These are phyloP conservation scores for Silene coronaria DNA, from an alignment of 179 eudicot genomes.

Conservation along the genomic window DNA sequence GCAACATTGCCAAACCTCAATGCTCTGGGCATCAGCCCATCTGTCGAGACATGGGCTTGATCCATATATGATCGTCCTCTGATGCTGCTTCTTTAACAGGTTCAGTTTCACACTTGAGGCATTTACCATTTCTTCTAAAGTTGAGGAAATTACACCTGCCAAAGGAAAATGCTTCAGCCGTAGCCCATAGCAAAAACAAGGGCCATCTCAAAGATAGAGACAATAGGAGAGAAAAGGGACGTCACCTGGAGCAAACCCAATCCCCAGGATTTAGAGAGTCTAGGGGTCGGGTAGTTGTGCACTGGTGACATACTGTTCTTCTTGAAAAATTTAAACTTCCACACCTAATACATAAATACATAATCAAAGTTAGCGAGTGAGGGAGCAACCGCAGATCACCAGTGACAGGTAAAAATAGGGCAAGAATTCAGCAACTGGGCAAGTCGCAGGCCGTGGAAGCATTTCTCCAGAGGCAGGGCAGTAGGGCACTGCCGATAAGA, in stretches of 20 bases:
- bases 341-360: not conserved
- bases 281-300: not conserved
- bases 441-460: no score
- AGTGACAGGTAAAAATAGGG: no score
- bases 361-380: not conserved
- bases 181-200: not conserved
- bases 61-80: not conserved
- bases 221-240: not conserved
- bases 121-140: slow-evolving; percentile 2
- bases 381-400: not conserved
- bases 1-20: not conserved
- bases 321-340: not conserved
- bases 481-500: no score
- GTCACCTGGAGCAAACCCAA: slow-evolving; percentile 2
- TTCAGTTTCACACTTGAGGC: slow-evolving; percentile 3
- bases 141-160: slow-evolving; percentile 8
- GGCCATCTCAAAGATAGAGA: not conserved
- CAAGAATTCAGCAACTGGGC: no score
- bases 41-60: not conserved
- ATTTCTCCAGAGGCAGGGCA: no score
- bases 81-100: slow-evolving; percentile 1
- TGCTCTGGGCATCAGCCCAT: not conserved
- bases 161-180: slow-evolving; percentile 2
- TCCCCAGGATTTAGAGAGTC: slow-evolving; percentile 1
- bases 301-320: not conserved